phyloP scores from a whole-genome alignment of 805 yeast genomes.

The Starmerella gropengiesseri region DNA sequence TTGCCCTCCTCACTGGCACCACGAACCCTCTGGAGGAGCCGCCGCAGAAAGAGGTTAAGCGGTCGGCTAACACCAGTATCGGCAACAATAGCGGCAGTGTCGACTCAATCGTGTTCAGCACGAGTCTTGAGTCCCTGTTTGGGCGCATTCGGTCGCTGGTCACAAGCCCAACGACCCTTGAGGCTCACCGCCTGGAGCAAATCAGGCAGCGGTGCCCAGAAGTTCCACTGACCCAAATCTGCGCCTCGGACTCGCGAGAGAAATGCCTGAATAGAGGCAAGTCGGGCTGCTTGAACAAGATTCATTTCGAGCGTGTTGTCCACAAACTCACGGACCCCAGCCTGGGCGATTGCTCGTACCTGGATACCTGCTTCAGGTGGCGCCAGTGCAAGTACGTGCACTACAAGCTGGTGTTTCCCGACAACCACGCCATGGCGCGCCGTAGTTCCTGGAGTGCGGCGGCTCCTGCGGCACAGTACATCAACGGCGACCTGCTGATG shows the following conservation, averaged over 20 bases:
- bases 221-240: constrained; percentile 5
- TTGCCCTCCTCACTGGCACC: neutral
- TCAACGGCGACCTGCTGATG: constrained; percentile 67
- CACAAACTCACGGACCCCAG: constrained; percentile 49
- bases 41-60: neutral
- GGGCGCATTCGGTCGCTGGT: neutral
- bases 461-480: constrained; percentile 52
- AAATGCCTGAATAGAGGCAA: constrained; percentile 2
- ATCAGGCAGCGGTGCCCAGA: neutral
- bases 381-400: constrained; percentile 72
- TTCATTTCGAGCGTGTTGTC: constrained; percentile 30
- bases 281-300: constrained; percentile 17
- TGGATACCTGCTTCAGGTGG: constrained; percentile 87
- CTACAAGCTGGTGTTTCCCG: constrained; percentile 35
- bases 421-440: neutral
- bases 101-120: neutral
- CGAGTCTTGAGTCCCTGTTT: neutral
- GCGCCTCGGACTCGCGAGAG: constrained; percentile 7
- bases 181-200: neutral
- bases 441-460: neutral
- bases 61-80: neutral
- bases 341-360: constrained; percentile 84
- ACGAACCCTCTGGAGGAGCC: neutral
- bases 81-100: neutral
- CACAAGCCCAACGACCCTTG: constrained; percentile 2